Conservation (phyloP, 2,329 filamentous ascomycete genomes). For the Fusarium camptoceras region DNA sequence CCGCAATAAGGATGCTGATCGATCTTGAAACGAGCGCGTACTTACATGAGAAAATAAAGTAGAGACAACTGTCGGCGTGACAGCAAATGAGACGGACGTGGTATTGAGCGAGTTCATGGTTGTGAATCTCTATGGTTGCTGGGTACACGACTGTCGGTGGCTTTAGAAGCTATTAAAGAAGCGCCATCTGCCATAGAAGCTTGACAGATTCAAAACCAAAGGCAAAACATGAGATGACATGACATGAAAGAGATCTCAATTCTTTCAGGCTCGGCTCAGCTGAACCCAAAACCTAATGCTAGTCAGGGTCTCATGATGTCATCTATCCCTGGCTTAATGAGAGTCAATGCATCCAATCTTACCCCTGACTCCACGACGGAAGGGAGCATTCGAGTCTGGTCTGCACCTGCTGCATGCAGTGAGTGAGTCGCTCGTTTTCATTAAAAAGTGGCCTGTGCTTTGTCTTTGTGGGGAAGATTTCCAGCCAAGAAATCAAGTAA, state of each 20-base stretch:
- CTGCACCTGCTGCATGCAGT: slow-evolving; percentile 21
- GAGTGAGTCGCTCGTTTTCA: slow-evolving; percentile 34
- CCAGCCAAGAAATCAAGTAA: slow-evolving; percentile 26
- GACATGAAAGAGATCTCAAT: neutral
- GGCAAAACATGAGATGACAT: slow-evolving; percentile 6
- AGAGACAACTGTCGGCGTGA: slow-evolving; percentile 87
- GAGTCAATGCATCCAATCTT: slow-evolving; percentile 17
- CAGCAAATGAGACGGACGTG: slow-evolving; percentile 81
- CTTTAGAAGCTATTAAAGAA: slow-evolving; percentile 13
- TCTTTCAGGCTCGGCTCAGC: slow-evolving; percentile 13
- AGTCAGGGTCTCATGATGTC: slow-evolving; percentile 46
- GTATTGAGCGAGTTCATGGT: slow-evolving; percentile 75
- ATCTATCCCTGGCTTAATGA: slow-evolving; percentile 21
- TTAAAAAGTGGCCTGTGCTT: slow-evolving; percentile 37
- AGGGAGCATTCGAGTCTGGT: slow-evolving; percentile 13
- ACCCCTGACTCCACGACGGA: slow-evolving; percentile 38
- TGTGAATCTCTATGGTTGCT: neutral
- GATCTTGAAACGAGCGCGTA: slow-evolving; percentile 17
- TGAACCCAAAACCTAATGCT: slow-evolving; percentile 32
- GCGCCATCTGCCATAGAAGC: slow-evolving; percentile 25
- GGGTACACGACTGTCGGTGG: slow-evolving; percentile 13
- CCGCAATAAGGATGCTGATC: slow-evolving; percentile 14
- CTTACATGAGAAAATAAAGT: slow-evolving; percentile 88
- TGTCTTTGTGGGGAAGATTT: slow-evolving; percentile 34
- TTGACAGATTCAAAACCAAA: neutral